phyloP scores from a whole-genome alignment of 2,329 filamentous ascomycete species.

The Aspergillus intermedius region DNA sequence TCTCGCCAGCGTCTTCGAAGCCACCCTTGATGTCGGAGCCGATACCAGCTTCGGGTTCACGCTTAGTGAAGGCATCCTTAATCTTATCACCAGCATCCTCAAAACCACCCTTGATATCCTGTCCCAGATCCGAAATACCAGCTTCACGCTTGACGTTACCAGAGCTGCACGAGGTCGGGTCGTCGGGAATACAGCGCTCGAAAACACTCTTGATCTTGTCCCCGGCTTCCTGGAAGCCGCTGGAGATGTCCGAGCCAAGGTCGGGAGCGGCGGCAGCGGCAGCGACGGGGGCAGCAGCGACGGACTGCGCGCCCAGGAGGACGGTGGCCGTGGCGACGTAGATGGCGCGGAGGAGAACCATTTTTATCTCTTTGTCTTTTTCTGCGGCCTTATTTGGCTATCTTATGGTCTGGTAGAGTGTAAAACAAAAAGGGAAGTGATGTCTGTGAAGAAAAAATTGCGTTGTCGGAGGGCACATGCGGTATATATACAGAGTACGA shows the following conservation, averaged over 20 bases:
- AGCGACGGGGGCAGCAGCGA: not conserved
- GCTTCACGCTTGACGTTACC: not conserved
- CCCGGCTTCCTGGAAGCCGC: not conserved
- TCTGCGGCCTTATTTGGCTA: not conserved
- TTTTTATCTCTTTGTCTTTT: not conserved
- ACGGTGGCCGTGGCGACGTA: not conserved
- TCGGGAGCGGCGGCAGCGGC: not conserved
- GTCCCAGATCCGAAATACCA: not conserved
- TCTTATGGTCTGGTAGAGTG: no score
- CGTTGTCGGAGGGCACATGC: no score
- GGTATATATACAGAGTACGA: no score
- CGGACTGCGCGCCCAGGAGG: not conserved
- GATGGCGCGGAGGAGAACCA: not conserved
- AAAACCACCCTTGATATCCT: not conserved
- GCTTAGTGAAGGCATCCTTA: not conserved
- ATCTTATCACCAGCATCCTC: not conserved
- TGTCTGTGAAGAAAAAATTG: no score
- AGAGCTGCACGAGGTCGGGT: not conserved
- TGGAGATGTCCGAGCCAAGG: not conserved
- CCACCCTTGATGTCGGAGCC: not conserved
- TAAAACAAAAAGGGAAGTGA: no score
- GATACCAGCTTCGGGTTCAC: not conserved
- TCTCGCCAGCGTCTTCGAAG: not conserved
- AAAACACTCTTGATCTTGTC: not conserved
- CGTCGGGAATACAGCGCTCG: not conserved